Conservation (phyloP, 352 stramenopile genomes). For the Pythium pyrilobum region DNA sequence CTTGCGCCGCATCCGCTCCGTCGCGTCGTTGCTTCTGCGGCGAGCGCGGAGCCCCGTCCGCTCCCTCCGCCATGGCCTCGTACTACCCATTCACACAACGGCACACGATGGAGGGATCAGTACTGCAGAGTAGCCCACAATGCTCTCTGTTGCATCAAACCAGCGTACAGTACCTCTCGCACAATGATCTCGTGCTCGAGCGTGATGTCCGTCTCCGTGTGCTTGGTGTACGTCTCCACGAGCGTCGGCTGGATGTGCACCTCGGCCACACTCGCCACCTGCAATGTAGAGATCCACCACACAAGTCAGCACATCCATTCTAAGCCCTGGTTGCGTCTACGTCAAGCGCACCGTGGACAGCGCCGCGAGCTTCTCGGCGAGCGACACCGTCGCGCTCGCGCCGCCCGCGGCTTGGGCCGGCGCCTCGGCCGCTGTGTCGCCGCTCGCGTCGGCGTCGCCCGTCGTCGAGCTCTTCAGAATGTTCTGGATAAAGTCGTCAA, state of each 20-base stretch:
- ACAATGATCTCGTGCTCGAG: constrained; percentile 73
- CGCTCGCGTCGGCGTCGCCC: background rate
- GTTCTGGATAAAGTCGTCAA: constrained; percentile 85
- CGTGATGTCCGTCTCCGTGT: constrained; percentile 80
- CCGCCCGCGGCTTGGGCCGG: background rate
- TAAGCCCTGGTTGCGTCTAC: background rate
- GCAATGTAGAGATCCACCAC: no score
- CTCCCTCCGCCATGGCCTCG: constrained; percentile 11
- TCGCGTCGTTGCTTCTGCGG: constrained; percentile 26
- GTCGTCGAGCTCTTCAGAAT: constrained; percentile 59
- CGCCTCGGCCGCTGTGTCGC: background rate
- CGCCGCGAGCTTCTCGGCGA: constrained; percentile 69
- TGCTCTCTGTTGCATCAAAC: no score
- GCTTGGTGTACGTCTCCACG: constrained; percentile 82
- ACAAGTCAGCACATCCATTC: background rate
- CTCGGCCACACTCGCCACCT: constrained; percentile 66
- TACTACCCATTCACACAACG: no score
- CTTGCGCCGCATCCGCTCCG: constrained; percentile 22
- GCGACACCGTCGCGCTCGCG: constrained; percentile 32
- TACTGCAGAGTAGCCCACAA: background rate
- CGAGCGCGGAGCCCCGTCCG: constrained; percentile 21
- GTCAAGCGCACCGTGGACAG: constrained; percentile 57
- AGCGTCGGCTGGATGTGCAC: constrained; percentile 77
- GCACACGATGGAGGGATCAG: no score
- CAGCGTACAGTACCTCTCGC: constrained; percentile 24